Evolutionary conservation across 2,329 filamentous ascomycete species (phyloP), one percentile per base, ranked within the genome.

Genomic region (Fusarium camptoceras): DNA sequence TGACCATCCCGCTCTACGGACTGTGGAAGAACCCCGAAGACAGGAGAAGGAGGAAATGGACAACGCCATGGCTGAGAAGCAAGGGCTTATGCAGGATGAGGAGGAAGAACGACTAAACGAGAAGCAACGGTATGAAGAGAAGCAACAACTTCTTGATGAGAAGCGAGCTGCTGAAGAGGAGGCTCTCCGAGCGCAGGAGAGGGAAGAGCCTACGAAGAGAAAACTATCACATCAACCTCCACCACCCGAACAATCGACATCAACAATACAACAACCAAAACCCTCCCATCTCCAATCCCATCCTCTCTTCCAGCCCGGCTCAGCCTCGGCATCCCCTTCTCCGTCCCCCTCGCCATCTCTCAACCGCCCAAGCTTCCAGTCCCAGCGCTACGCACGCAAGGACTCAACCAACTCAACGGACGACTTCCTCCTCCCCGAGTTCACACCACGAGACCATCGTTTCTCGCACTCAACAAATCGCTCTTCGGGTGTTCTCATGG

Each of bases 401-500:
- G 53, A 75, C 54, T 72, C 69, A 16, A 62, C 39, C 48, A 66
- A 65, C 47, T 64, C 71, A 8, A 41, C 55, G 30, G 55, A 55
- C 14, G 63, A 70, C 14, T 74, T 70, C 50, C 46, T 73, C 48
- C 69, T 72, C 18, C 59, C 68, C 8, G 73, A 75, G 18, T 50
- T 75, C n/a, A 41, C 57, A 3, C 50, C 72, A 5, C 47, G 75
- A 4, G 73, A 75, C 5, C 68, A 55, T 34, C 61, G 49, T 53
- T 71, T 75, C 57, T 76, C 75, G 16, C 70, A 78, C 59, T 76
- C 73, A 9, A 77, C 78, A 2, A 75, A 78, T 16, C 73, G 76
- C 15, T 74, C 75, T 20, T 79, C 78, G 12, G 77, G 79, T 37
- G 77, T 77, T 18, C 66, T 83, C 28, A 79, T 82, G 50, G 84